These are phyloP conservation scores for Nitzschia inconspicua DNA, from an alignment of 108 stramenopile genomes.

Conservation along the genomic window DNA sequence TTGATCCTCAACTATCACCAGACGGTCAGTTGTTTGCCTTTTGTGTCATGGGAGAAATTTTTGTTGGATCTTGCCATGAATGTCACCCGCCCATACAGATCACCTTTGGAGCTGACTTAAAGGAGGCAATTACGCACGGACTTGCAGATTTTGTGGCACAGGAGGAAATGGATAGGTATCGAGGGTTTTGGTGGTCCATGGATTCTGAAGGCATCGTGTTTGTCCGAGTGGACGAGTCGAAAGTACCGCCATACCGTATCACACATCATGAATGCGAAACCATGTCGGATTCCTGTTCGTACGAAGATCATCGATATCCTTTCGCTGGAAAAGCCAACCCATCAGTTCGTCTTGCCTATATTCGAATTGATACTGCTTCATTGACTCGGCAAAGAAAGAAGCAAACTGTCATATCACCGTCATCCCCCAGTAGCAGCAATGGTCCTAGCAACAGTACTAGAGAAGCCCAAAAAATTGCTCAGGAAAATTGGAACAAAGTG, in stretches of 20 bases:
- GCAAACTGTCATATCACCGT: neutral
- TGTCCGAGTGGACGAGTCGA: constrained; percentile 78
- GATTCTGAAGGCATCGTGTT: constrained; percentile 65
- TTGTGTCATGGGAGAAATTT: constrained; percentile 58
- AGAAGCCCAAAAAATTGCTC: constrained; percentile 25
- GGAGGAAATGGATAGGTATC: constrained; percentile 95
- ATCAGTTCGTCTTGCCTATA: constrained; percentile 58
- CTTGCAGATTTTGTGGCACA: constrained; percentile 92
- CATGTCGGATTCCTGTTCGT: constrained; percentile 29
- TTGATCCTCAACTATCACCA: constrained; percentile 68
- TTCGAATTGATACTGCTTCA: constrained; percentile 35
- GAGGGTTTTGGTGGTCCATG: constrained; percentile 90
- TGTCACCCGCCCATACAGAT: constrained; percentile 31
- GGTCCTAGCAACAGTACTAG: neutral
- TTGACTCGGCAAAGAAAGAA: constrained; percentile 6
- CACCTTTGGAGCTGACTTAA: constrained; percentile 43
- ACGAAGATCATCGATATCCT: constrained; percentile 92
- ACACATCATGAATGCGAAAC: constrained; percentile 60
- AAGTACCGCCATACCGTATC: constrained; percentile 82
- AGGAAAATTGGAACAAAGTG: constrained; percentile 33
- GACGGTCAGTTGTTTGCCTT: constrained; percentile 65
- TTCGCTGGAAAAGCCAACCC: constrained; percentile 92
- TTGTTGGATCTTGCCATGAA: constrained; percentile 31
- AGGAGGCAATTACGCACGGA: constrained; percentile 72
- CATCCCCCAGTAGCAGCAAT: neutral